Base-by-base conservation (phyloP, 768 basidiomycete species). In the Auricularia auricula-judae region DNA sequence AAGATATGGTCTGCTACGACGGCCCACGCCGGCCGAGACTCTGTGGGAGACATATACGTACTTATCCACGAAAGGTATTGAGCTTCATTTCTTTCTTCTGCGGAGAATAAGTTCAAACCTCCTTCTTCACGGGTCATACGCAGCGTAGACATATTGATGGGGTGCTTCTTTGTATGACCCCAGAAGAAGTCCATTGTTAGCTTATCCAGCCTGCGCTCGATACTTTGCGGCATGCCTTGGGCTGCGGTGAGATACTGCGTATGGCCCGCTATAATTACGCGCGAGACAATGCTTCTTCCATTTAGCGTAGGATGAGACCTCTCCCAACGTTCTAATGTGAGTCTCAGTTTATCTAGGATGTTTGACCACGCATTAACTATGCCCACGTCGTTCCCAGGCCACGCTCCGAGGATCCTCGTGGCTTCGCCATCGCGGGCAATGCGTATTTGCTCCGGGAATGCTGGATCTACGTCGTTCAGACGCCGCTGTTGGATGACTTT, bases 191-290 rank as follows among this genome's bases (percentile, higher is more conserved):
- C 63, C 1, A 67, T 23, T 5, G 70, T 70, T 5, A 36, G 66
- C 36, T 68, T 71, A n/a, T 62, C 29, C 0, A 77, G 64, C 23
- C 23, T 23, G 2, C 67, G 63, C 35, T 71, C 71, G 0, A 75
- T 66, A 0, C 44, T 14, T n/a, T 67, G 61, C 0, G 77, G 77
- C 77, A 79, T 79, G 0, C 75, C 75, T 65, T 79, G 76, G 0
- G 75, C 76, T 54, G 68, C 51, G 0, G 75, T 71, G 0, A 74
- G 65, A 68, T 76, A 79, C 62, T 78, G 76, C 0, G 77, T 76
- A 43, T 69, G 68, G 0, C 75, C 74, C 0, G 73, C 76, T 0
- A 75, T 63, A 3, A 67, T 68, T 68, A 75, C 72, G 35, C 71
- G 68, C 1, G 69, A 47, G 11, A 76, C 68, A 0, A 72, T 67